Evolutionary conservation across 768 basidiomycete genomes (phyloP), one percentile per base, ranked within the genome.

Genomic region (Fomitopsis pulvina): DNA sequence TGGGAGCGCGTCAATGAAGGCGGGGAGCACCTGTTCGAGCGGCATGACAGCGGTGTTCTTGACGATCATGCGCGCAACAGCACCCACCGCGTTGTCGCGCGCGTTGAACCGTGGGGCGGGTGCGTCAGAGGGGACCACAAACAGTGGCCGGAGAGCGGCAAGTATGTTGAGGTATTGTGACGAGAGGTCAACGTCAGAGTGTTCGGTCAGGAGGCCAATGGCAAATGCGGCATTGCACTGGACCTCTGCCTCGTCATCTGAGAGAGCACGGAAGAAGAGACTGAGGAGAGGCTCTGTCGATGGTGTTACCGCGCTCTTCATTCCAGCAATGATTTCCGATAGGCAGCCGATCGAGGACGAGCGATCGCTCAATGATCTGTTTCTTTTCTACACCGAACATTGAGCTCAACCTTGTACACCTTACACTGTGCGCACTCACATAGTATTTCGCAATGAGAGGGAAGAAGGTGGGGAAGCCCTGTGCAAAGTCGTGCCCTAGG

Each of bases 161-260:
- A 98, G 87, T 38, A 98, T 73, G 52, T 75, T 77, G 34, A 84
- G 68, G 70, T 87, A 95, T 62, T 96, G 92, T 9, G 77, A 70
- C 0, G 85, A 81, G 32, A 97, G 77, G 64, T 99, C 92, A 50
- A 81, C 66, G 41, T 83, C 74, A 6, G 90, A 83, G 71, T 92
- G 80, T 69, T 94, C 90, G 55, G 97, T 79, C 49, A 99, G 80
- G 37, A 95, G 83, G 52, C 96, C 95, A 28, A 82, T 75, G 28
- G 94, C 95, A 65, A 96, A 99, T 14, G 93, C 92, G 18, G 93
- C 92, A 60, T 98, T 98, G 69, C 91, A 93, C 59, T 89, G 83
- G 8, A 98, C 94, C 68, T 98, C 95, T n/a, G 84, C 71, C 37
- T 97, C 95, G 1, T 74, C 68, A 63, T 98, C 95, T 51, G 76